A percentile compares a stretch with the other conserved stretches of the same genome.
Evolutionary conservation across 306 rosid genomes (phyloP).

Genomic region (Bauhinia variegata): DNA sequence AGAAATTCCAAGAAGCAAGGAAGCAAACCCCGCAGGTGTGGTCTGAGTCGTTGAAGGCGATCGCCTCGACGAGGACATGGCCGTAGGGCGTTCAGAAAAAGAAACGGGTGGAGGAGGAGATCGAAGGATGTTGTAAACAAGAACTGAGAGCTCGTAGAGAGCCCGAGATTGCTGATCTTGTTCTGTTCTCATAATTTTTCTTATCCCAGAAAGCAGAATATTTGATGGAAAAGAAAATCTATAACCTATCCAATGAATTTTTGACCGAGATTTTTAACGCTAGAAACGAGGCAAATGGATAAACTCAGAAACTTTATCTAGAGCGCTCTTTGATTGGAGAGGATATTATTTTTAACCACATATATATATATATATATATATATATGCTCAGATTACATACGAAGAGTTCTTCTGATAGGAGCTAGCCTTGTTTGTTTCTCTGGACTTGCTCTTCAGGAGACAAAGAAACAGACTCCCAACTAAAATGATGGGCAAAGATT

Average conservation of each 20-base stretch:
- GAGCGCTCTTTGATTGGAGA: conserved; percentile 33
- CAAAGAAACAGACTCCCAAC: conserved; percentile 2
- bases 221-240: background rate
- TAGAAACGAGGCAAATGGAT: conserved; percentile 58
- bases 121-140: conserved; percentile 75
- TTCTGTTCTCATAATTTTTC: conserved; percentile 42
- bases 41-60: conserved; percentile 45
- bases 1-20: conserved; percentile 78
- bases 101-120: conserved; percentile 60
- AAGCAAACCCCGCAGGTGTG: conserved; percentile 80
- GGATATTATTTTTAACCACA: background rate
- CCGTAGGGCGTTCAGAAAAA: conserved; percentile 42
- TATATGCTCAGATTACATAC: conserved; percentile 6
- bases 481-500: background rate
- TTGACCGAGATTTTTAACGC: background rate
- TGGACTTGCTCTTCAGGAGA: background rate
- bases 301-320: conserved; percentile 35
- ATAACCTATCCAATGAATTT: background rate
- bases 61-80: conserved; percentile 13
- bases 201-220: background rate
- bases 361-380: too few relatives aligned
- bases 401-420: conserved; percentile 40
- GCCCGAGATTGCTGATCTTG: conserved; percentile 63
- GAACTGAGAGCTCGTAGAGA: conserved; percentile 66
- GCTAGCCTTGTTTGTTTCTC: conserved; percentile 35